Base-by-base conservation (phyloP, 139 green algal genomes). In the Chlamydomonas asymmetrica region DNA sequence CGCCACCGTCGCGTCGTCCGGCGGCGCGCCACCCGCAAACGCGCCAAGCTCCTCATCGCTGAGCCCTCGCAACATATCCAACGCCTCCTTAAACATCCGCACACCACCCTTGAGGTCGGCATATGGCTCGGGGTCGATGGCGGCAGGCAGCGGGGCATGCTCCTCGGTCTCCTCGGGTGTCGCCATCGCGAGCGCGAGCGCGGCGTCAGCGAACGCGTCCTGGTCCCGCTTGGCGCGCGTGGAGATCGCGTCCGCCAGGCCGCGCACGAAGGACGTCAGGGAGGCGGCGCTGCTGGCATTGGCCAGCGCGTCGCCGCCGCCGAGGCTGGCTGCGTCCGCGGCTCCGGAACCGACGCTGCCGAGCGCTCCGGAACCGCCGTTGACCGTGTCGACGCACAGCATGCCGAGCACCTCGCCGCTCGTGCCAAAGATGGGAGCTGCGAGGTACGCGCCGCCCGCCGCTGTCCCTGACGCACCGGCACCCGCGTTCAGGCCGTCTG, bases 401-500 rank as follows among this genome's bases (percentile, higher is more conserved):
- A 86, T 54, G 27, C 80, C 80, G 5, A 86, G 29, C 31, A 82
- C 66, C 71, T 81, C 75, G 27, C 80, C 80, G 2, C 49, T 48
- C 9, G 23, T 43, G 35, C 80, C 80, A 6, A 67, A 2, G 38
- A 86, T 54, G 50, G 80, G 75, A 29, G 78, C 59, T 0, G 80
- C 80, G 1, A 78, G 39, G 71, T 86, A 86, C 5, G 48, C 54
- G 59, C 75, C 74, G 18, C 57, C n/a, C n/a, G n/a, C n/a, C n/a
- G n/a, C n/a, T n/a, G n/a, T n/a, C n/a, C n/a, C n/a, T n/a, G n/a
- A n/a, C n/a, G n/a, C n/a, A n/a, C n/a, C n/a, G n/a, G n/a, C 45
- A 52, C 45, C 45, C 45, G 45, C 45, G 31, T 40, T 16, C 4
- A 22, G 56, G 41, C 57, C 70, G 1, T 9, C n/a, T 4, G 57